Evolutionary conservation across 305 asterid species (phyloP).

Genomic region (Striga hermonthica): DNA sequence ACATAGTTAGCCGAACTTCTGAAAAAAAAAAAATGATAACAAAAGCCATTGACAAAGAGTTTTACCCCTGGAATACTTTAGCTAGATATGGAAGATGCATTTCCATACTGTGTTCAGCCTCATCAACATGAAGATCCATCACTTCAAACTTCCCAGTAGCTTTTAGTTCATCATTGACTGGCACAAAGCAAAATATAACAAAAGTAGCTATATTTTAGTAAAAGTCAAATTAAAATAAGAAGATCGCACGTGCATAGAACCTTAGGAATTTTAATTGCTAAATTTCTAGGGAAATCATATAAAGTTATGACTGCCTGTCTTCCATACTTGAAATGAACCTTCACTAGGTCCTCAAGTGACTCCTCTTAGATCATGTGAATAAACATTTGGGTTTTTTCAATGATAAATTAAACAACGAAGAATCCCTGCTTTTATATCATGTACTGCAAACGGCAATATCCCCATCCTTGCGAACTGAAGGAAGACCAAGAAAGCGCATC

Average conservation of each 20-base stretch:
- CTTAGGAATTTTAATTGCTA: no score
- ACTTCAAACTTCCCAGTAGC: slow-evolving; percentile 81
- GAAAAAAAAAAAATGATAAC: background rate
- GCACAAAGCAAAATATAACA: slow-evolving; percentile 24
- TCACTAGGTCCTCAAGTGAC: background rate
- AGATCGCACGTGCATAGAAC: no score
- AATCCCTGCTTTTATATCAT: background rate
- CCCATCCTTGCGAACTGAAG: background rate
- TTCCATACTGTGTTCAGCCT: slow-evolving; percentile 99
- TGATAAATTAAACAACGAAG: no score
- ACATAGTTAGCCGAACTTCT: slow-evolving; percentile 26
- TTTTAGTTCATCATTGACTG: slow-evolving; percentile 80
- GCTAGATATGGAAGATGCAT: slow-evolving; percentile 98
- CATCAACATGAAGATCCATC: slow-evolving; percentile 89
- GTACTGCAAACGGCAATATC: background rate
- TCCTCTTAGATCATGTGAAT: background rate
- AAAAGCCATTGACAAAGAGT: slow-evolving; percentile 24
- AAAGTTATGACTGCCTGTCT: background rate
- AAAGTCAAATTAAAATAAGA: background rate
- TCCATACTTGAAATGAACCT: background rate
- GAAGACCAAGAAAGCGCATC: background rate
- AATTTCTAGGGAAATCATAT: background rate
- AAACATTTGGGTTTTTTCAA: no score
- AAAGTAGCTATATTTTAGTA: background rate
- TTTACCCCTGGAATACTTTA: slow-evolving; percentile 86